Conservation (phyloP, 306 rosid species). For the Vigna reflexopilosa region DNA sequence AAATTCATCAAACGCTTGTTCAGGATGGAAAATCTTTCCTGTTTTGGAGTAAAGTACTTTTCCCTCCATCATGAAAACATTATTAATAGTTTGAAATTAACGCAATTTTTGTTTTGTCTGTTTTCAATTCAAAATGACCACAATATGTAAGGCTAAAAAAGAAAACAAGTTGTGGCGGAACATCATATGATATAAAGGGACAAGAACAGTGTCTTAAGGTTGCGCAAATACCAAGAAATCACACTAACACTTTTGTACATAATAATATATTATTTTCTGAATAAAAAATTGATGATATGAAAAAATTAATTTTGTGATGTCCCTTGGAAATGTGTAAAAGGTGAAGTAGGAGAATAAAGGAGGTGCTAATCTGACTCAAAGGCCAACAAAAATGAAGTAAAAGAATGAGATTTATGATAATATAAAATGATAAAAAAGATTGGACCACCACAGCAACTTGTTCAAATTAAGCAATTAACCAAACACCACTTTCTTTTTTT, state of each 20-base stretch:
- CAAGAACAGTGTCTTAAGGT: not conserved
- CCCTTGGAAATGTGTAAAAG: not conserved
- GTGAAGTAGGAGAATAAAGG: not conserved
- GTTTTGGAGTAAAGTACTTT: no score
- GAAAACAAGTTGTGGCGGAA: not conserved
- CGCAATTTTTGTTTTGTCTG: not conserved
- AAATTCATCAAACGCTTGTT: no score
- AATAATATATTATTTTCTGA: no score
- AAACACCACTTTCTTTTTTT: not conserved
- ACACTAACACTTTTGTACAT: not conserved
- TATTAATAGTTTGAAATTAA: not conserved
- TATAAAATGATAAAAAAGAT: not conserved
- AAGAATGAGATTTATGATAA: not conserved
- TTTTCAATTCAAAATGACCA: not conserved
- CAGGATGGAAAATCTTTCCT: no score
- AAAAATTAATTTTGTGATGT: not conserved
- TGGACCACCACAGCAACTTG: constrained; percentile 26
- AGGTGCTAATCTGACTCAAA: constrained; percentile 3
- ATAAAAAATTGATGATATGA: no score
- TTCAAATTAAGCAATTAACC: not conserved
- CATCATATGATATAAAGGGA: not conserved
- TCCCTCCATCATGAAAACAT: no score
- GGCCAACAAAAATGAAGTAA: constrained; percentile 1
- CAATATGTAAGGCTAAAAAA: not conserved
- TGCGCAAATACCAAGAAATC: not conserved